Evolutionary conservation across 805 yeast genomes (phyloP), one percentile per base, ranked within the genome.

Genomic region (Wickerhamomyces kurtzmanii): DNA sequence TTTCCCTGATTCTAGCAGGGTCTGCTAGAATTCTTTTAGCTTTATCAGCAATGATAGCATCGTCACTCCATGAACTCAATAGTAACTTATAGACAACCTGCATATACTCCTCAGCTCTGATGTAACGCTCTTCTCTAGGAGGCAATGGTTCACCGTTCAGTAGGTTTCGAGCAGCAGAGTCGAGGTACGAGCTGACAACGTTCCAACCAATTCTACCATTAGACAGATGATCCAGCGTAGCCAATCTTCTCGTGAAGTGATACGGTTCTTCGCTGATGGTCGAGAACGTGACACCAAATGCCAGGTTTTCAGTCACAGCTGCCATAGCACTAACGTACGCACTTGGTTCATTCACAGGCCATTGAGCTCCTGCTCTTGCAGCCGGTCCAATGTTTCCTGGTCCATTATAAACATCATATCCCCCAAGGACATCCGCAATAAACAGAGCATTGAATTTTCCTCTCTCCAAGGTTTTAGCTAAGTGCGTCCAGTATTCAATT

Each of bases 181-280:
- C 59, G 26, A 58, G 39, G 26, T 57, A 57, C 7, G 60, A 51
- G 13, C 60, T 46, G 12, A 59, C 65, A 9, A 59, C 50, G 33
- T 59, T 59, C 65, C 65, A 59, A 15, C 65, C 65, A 31, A 59
- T 33, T 34, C 65, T 45, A 7, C 66, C 65, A 17, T 48, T 45
- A 3, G 64, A 51, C 30, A 60, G 43, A 34, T 59, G 65, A 31
- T 59, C 65, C 22, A 59, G 45, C 2, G 65, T 54, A 6, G 63
- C 59, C 25, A 59, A 38, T 29, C 65, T 43, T 38, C 64, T 43
- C 13, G 62, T 51, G 12, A 58, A 49, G 34, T 50, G 57, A 31
- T 54, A 58, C 0, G 65, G 65, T 5, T 48, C 51, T 26, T 59
- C 66, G 32, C 56, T 53, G 12, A 61, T 53, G 6, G 65, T 59